phyloP scores from a whole-genome alignment of 257 asterid species.

The Parsonsia alboflavescens region DNA sequence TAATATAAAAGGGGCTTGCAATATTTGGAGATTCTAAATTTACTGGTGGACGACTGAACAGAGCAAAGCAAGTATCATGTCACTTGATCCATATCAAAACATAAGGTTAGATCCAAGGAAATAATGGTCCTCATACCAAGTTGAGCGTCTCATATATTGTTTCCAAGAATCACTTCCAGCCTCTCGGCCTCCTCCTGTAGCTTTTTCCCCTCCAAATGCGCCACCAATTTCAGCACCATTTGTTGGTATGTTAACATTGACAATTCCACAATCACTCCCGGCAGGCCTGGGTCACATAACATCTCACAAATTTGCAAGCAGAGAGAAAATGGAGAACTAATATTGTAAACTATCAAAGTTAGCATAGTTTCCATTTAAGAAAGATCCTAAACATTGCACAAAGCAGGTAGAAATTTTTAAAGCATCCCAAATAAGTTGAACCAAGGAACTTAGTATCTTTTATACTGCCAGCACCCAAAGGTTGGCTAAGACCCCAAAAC shows the following conservation, averaged over 20 bases:
- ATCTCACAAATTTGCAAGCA: conserved; percentile 6
- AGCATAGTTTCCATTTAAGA: background rate
- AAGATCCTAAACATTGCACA: too few relatives aligned
- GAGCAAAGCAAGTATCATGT: background rate
- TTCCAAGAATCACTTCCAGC: conserved; percentile 99
- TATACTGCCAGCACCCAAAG: background rate
- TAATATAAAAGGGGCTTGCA: background rate
- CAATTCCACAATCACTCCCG: conserved; percentile 99
- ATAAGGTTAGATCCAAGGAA: background rate
- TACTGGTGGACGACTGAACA: background rate
- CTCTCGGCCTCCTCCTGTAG: conserved; percentile 98
- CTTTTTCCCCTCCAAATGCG: conserved; percentile 99
- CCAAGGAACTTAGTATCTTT: background rate
- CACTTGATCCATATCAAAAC: background rate
- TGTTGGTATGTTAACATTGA: conserved; percentile 89
- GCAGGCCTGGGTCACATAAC: conserved; percentile 48
- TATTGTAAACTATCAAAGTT: background rate
- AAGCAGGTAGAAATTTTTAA: background rate
- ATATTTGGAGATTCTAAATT: background rate
- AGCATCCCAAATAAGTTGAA: background rate
- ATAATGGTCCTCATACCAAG: conserved; percentile 53
- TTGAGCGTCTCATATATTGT: conserved; percentile 97
- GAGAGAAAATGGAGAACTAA: background rate
- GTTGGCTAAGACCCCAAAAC: background rate
- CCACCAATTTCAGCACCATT: conserved; percentile 99